These are phyloP conservation scores for Dioscorea zingiberensis DNA, from an alignment of 106 monocot species.

Conservation along the genomic window DNA sequence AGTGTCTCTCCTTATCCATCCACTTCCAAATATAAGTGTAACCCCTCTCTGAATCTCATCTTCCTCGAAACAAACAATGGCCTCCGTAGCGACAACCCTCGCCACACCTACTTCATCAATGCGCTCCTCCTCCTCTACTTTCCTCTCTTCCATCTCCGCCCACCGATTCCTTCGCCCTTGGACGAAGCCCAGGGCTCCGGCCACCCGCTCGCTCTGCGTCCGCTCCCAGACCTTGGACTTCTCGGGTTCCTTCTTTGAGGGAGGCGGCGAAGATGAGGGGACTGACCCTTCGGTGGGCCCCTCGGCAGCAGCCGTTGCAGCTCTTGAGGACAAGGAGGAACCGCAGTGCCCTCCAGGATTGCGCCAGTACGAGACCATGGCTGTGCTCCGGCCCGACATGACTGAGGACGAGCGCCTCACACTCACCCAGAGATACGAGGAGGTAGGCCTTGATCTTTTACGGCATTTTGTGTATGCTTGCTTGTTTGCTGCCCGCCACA, in stretches of 20 bases:
- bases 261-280: constrained; percentile 15
- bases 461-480: too few relatives aligned
- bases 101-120: constrained; percentile 21
- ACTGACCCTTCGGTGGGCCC: constrained; percentile 5
- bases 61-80: not conserved
- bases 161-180: not conserved
- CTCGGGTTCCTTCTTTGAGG: constrained; percentile 70
- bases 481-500: too few relatives aligned
- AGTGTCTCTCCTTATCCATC: too few relatives aligned
- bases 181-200: too few relatives aligned
- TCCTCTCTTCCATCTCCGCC: constrained; percentile 1
- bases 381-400: constrained; percentile 89
- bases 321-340: constrained; percentile 64
- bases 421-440: constrained; percentile 79
- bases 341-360: constrained; percentile 85
- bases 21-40: too few relatives aligned
- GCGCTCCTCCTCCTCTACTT: constrained; percentile 16
- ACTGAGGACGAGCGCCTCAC: constrained; percentile 77
- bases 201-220: not conserved
- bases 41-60: too few relatives aligned
- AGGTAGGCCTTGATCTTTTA: constrained; percentile 46
- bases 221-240: constrained; percentile 56
- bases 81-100: not conserved
- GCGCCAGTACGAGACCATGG: constrained; percentile 93
- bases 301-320: constrained; percentile 30